Conservation (phyloP, 352 stramenopile species). For the Phytophthora pluvialis region DNA sequence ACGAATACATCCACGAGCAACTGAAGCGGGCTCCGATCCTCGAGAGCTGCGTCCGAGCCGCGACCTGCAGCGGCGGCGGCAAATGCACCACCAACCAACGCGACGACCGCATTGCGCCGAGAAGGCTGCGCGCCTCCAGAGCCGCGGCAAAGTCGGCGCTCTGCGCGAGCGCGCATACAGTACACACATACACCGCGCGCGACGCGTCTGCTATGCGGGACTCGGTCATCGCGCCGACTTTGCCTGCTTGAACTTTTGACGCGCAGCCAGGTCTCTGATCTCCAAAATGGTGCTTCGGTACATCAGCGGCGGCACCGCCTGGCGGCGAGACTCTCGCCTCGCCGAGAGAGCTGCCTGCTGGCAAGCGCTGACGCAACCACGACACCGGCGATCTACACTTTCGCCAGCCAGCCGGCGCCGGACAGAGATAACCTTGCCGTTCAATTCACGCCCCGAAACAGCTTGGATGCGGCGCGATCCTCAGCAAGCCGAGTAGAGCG, state of each 20-base stretch:
- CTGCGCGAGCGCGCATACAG: too few relatives aligned
- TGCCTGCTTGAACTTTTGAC: constrained; percentile 33
- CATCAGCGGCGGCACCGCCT: constrained; percentile 12
- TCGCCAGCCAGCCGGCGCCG: background rate
- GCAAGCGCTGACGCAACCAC: constrained; percentile 1
- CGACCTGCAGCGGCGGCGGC: too few relatives aligned
- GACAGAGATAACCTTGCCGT: constrained; percentile 3
- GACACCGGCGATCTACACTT: constrained; percentile 16
- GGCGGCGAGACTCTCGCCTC: background rate
- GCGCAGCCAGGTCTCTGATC: constrained; percentile 21
- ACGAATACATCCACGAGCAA: constrained; percentile 30
- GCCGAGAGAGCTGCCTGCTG: background rate
- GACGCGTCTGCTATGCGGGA: constrained; percentile 4
- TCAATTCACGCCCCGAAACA: constrained; percentile 7
- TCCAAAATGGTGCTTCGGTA: constrained; percentile 24
- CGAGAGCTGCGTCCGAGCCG: too few relatives aligned
- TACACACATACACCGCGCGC: constrained; percentile 2
- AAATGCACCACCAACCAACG: background rate
- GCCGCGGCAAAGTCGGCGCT: background rate
- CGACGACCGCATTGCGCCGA: constrained; percentile 11
- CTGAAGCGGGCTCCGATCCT: constrained; percentile 17
- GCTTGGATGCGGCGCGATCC: background rate
- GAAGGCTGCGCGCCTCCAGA: constrained; percentile 1
- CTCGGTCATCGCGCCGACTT: constrained; percentile 7
- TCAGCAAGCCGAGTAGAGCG: background rate